phyloP scores from a whole-genome alignment of 305 asterid species.

The Fraxinus baroniana region DNA sequence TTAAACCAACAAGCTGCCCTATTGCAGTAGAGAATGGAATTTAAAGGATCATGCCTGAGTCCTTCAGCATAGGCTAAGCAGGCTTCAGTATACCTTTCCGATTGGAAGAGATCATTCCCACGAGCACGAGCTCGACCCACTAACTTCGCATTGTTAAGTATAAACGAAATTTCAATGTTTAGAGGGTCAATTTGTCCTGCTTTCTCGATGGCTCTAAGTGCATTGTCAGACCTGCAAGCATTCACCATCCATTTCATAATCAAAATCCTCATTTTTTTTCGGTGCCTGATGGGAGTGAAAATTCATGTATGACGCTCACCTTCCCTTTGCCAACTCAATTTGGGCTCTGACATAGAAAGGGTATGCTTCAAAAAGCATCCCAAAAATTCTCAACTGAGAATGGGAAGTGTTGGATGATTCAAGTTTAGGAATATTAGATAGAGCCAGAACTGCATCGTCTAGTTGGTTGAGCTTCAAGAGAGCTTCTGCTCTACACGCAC shows the following conservation, averaged over 20 bases:
- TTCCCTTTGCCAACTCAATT: conserved; percentile 76
- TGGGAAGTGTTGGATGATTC: conserved; percentile 28
- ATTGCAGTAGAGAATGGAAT: conserved; percentile 82
- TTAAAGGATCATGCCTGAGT: conserved; percentile 64
- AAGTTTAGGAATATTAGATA: conserved; percentile 44
- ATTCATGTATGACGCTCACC: conserved; percentile 42
- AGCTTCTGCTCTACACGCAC: conserved; percentile 88
- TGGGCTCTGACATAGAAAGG: conserved; percentile 56
- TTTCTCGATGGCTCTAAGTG: conserved; percentile 55
- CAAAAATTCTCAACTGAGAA: conserved; percentile 50
- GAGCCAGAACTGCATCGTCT: conserved; percentile 55
- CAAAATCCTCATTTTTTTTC: background rate
- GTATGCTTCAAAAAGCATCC: conserved; percentile 72
- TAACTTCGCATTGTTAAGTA: conserved; percentile 51
- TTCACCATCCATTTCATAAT: conserved; percentile 14
- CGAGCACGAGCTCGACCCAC: conserved; percentile 78
- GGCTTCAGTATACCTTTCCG: conserved; percentile 89
- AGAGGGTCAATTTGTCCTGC: conserved; percentile 62
- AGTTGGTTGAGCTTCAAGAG: conserved; percentile 70
- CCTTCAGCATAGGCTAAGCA: conserved; percentile 89
- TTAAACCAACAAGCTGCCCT: conserved; percentile 96
- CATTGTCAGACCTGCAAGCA: conserved; percentile 67
- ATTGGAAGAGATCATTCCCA: conserved; percentile 79
- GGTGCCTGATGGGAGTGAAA: background rate
- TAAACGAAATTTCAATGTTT: conserved; percentile 48